Evolutionary conservation across 805 yeast species (phyloP).

Genomic region (Pichia phayaonensis): DNA sequence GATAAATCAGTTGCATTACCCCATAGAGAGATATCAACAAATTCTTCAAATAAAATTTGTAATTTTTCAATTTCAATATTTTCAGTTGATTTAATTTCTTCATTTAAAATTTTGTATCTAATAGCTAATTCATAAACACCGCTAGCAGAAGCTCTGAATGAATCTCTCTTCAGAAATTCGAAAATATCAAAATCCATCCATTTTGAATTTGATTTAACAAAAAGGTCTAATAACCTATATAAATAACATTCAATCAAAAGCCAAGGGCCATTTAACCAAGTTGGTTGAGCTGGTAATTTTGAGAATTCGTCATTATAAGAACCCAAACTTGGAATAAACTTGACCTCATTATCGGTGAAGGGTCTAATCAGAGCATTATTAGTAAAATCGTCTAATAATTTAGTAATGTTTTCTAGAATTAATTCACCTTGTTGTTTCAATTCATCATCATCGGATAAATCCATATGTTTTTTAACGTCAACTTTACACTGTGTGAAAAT

Average conservation of each 20-base stretch:
- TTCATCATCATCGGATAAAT: conserved; percentile 3
- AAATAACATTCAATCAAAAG: conserved; percentile 76
- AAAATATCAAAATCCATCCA: conserved; percentile 70
- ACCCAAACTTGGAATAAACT: conserved; percentile 35
- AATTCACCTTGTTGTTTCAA: conserved; percentile 39
- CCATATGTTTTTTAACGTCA: conserved; percentile 36
- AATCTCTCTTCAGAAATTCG: conserved; percentile 55
- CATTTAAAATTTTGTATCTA: conserved; percentile 41
- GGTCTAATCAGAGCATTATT: conserved; percentile 37
- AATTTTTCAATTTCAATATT: conserved; percentile 35
- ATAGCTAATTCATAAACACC: conserved; percentile 81
- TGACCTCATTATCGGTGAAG: conserved; percentile 21
- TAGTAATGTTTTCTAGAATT: conserved; percentile 35
- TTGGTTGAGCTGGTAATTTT: conserved; percentile 26
- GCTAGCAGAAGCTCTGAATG: conserved; percentile 64
- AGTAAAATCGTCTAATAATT: conserved; percentile 37
- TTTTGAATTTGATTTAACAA: conserved; percentile 32
- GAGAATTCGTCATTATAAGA: conserved; percentile 54
- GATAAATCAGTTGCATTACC: conserved; percentile 97
- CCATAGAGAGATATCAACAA: conserved; percentile 87
- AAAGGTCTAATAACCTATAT: conserved; percentile 55
- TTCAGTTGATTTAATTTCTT: conserved; percentile 4
- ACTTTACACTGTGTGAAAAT: conserved; percentile 61
- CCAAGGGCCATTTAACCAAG: conserved; percentile 92
- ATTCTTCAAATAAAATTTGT: conserved; percentile 65